These are phyloP conservation scores for Thozetella sp. DNA, from an alignment of 495 filamentous ascomycete genomes.

Conservation along the genomic window DNA sequence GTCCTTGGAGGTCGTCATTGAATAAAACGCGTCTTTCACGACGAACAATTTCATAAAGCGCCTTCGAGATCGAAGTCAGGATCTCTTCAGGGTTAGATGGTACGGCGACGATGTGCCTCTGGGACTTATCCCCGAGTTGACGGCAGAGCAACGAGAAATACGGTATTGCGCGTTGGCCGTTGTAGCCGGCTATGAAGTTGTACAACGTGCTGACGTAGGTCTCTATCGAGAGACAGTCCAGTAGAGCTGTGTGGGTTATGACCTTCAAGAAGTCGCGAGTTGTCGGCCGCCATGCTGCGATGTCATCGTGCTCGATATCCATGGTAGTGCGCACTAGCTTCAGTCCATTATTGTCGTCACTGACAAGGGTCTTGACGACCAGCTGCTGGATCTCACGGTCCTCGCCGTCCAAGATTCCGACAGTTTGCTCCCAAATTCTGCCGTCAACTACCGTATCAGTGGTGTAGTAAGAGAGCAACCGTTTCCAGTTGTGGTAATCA, in stretches of 20 bases:
- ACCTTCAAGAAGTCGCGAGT: neutral
- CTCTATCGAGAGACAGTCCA: neutral
- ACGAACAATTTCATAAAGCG: neutral
- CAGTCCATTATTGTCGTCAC: too few species aligned
- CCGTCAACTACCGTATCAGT: too few species aligned
- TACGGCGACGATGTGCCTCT: neutral
- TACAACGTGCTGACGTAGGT: neutral
- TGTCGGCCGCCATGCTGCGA: too few species aligned
- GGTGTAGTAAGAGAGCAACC: too few species aligned
- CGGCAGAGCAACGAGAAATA: neutral
- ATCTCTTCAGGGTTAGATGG: neutral
- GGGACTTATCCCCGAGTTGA: neutral
- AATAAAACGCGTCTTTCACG: neutral
- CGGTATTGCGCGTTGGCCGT: neutral
- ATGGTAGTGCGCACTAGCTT: too few species aligned
- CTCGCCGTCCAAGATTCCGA: too few species aligned
- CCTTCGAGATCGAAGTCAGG: neutral
- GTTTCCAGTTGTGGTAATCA: too few species aligned
- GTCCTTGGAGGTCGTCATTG: neutral
- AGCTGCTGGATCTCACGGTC: too few species aligned
- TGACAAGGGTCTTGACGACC: too few species aligned
- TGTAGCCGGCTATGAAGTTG: neutral
- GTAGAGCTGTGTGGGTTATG: neutral
- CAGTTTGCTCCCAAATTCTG: too few species aligned
- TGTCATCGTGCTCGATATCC: too few species aligned